These are phyloP conservation scores for Globisporangium nunn DNA, from an alignment of 352 stramenopile species.

Conservation along the genomic window DNA sequence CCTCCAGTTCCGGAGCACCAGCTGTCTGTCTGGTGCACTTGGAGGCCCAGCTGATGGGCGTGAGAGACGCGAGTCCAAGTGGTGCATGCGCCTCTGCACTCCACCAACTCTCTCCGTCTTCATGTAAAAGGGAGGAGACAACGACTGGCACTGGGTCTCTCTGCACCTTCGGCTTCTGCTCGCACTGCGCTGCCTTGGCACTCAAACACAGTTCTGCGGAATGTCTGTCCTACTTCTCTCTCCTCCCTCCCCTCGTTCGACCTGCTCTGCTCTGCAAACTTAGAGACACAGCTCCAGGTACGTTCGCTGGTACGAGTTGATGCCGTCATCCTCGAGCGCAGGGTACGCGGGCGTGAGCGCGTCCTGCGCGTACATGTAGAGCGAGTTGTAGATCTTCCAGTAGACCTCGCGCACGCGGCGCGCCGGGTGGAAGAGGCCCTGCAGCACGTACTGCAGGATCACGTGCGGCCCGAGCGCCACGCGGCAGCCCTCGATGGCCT, in stretches of 20 bases:
- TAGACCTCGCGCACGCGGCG: constrained; percentile 98
- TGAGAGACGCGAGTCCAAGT: too few relatives aligned
- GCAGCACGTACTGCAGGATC: constrained; percentile 96
- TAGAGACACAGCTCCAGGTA: constrained; percentile 88
- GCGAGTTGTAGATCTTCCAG: constrained; percentile 99
- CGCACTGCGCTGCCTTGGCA: too few relatives aligned
- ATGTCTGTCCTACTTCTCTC: too few relatives aligned
- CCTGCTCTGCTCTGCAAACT: too few relatives aligned
- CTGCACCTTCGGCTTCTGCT: neutral
- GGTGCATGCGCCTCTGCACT: too few relatives aligned
- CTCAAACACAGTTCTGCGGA: too few relatives aligned
- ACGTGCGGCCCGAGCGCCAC: constrained; percentile 94
- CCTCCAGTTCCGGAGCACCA: too few relatives aligned
- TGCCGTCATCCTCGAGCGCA: constrained; percentile 91
- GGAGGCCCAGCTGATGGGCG: too few relatives aligned
- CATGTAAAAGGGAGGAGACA: too few relatives aligned
- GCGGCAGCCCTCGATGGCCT: constrained; percentile 96
- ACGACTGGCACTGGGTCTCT: neutral
- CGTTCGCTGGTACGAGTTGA: constrained; percentile 93
- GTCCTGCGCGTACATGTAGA: constrained; percentile 99
- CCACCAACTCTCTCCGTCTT: too few relatives aligned
- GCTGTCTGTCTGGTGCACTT: too few relatives aligned
- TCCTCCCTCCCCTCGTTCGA: too few relatives aligned
- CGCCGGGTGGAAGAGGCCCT: constrained; percentile 98
- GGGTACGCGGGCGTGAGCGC: constrained; percentile 97